Conservation (phyloP, 768 basidiomycete genomes). For the Termitomyces sp. region DNA sequence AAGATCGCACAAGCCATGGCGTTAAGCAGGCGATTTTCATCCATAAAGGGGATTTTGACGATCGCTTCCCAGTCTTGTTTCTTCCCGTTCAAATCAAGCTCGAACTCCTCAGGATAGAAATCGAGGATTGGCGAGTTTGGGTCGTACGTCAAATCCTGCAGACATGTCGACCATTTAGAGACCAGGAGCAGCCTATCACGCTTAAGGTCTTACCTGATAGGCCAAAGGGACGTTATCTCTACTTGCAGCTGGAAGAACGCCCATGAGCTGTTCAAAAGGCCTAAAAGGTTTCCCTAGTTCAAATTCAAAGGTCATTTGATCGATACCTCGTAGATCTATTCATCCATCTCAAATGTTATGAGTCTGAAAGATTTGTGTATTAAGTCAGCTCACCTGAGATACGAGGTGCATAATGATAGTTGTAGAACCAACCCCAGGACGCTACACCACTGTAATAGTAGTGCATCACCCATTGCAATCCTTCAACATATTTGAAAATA, state of each 20-base stretch:
- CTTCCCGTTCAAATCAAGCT: conserved; percentile 95
- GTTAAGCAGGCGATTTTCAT: conserved; percentile 69
- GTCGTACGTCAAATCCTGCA: conserved; percentile 86
- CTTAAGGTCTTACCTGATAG: conserved; percentile 55
- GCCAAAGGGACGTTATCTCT: conserved; percentile 85
- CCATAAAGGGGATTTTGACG: conserved; percentile 98
- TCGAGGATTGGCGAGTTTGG: conserved; percentile 84
- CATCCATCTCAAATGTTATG: background rate
- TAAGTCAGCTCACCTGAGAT: conserved; percentile 71
- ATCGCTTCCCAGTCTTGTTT: conserved; percentile 99
- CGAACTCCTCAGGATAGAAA: conserved; percentile 93
- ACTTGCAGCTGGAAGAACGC: conserved; percentile 90
- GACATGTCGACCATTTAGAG: background rate
- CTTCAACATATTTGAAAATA: conserved; percentile 83
- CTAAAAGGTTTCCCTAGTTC: conserved; percentile 85
- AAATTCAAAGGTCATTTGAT: conserved; percentile 83
- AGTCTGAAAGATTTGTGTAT: conserved; percentile 1
- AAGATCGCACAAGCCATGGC: conserved; percentile 74
- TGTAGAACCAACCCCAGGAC: conserved; percentile 99
- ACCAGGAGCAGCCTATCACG: background rate
- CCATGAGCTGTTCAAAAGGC: conserved; percentile 97
- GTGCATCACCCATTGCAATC: conserved; percentile 98
- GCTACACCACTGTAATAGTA: conserved; percentile 98
- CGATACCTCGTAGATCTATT: conserved; percentile 63
- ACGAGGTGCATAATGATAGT: conserved; percentile 96